Conservation (phyloP, 495 filamentous ascomycete genomes). For the Neurospora africana region DNA sequence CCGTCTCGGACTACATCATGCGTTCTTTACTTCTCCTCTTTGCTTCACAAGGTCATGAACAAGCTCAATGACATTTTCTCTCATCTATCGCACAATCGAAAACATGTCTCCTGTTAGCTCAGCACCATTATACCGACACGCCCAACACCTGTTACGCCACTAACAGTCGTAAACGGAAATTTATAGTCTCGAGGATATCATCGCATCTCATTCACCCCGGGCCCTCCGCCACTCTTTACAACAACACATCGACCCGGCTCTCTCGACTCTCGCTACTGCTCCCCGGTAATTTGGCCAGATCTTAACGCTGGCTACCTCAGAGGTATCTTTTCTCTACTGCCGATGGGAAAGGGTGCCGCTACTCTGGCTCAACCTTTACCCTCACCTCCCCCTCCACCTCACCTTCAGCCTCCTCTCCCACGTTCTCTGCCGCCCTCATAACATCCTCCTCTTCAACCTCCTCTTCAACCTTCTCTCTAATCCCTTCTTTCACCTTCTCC, state of each 20-base stretch:
- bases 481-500: neutral
- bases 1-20: neutral
- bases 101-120: no score
- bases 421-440: no score
- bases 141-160: no score
- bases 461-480: neutral
- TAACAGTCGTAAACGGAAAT: neutral
- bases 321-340: no score
- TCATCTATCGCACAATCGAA: no score
- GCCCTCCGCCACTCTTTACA: neutral
- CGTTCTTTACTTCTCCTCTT: neutral
- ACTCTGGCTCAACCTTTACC: neutral
- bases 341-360: neutral
- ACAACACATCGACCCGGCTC: neutral
- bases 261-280: neutral
- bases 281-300: no score
- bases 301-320: no score
- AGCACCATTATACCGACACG: no score
- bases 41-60: neutral
- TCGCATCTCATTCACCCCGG: no score
- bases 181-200: neutral
- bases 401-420: neutral
- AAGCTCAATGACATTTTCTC: no score
- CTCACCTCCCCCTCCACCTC: neutral
- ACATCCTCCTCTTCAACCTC: neutral